A percentile compares a stretch with the other conserved stretches of the same genome.
Evolutionary conservation across 176 grass and related monocot genomes (phyloP).

Genomic region (Avena insularis): DNA sequence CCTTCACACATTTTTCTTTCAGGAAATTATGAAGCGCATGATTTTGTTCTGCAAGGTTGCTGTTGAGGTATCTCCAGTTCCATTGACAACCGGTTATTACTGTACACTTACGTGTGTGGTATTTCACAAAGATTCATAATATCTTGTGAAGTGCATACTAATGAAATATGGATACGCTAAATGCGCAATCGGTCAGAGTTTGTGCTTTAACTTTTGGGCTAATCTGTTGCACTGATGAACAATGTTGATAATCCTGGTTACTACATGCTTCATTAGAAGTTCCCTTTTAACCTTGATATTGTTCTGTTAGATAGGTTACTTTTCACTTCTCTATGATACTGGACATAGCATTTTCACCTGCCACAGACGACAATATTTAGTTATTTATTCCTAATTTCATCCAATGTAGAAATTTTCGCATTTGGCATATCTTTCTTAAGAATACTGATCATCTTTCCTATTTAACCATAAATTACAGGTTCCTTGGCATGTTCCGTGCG

Average conservation of each 20-base stretch:
- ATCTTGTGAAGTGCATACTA: conserved; percentile 37
- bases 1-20: conserved; percentile 13
- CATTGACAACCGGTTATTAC: background rate
- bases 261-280: background rate
- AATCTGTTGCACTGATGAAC: background rate
- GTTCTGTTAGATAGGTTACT: background rate
- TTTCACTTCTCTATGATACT: background rate
- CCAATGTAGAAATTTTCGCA: background rate
- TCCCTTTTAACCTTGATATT: background rate
- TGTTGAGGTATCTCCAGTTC: conserved; percentile 69
- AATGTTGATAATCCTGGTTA: background rate
- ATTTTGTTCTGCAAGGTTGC: conserved; percentile 94
- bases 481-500: conserved; percentile 95
- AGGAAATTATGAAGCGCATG: conserved; percentile 96
- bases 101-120: background rate
- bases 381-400: background rate
- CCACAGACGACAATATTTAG: background rate
- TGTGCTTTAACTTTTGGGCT: background rate
- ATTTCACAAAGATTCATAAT: background rate
- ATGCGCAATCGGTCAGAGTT: background rate
- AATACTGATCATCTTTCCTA: background rate
- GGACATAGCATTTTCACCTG: background rate
- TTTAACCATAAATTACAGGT: conserved; percentile 50
- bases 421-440: background rate
- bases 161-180: background rate